These are phyloP conservation scores for Monosporozyma servazzii DNA, from an alignment of 805 yeast species.

Conservation along the genomic window DNA sequence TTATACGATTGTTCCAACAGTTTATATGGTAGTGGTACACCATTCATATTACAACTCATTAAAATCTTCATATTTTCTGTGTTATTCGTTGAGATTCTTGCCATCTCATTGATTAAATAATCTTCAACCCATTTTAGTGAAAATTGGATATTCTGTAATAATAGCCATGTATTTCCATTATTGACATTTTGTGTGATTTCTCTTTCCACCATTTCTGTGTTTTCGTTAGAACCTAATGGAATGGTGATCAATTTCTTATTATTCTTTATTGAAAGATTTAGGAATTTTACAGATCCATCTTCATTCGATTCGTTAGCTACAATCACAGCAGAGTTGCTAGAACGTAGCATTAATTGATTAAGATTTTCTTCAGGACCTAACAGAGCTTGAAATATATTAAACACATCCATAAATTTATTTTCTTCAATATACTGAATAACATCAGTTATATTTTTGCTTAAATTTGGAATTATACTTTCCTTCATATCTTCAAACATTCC, in stretches of 20 bases:
- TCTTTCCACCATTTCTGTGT: slow-evolving; percentile 44
- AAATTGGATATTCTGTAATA: slow-evolving; percentile 76
- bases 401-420: neutral
- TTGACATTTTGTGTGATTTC: slow-evolving; percentile 39
- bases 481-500: neutral
- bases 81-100: slow-evolving; percentile 11
- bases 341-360: neutral
- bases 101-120: slow-evolving; percentile 38
- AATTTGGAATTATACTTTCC: neutral
- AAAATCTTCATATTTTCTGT: slow-evolving; percentile 40
- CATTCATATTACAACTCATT: slow-evolving; percentile 50
- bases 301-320: slow-evolving; percentile 51
- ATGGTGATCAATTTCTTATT: slow-evolving; percentile 33
- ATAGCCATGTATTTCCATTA: slow-evolving; percentile 53
- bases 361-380: neutral
- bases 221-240: slow-evolving; percentile 72
- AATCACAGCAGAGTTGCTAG: slow-evolving; percentile 28
- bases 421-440: neutral
- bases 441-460: neutral
- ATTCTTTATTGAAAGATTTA: slow-evolving; percentile 32
- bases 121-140: slow-evolving; percentile 53
- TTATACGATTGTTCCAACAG: slow-evolving; percentile 43
- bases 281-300: slow-evolving; percentile 56
- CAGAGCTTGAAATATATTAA: neutral
- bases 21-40: slow-evolving; percentile 45